These are phyloP conservation scores for Corrigiola litoralis DNA, from an alignment of 179 eudicot species.

Conservation along the genomic window DNA sequence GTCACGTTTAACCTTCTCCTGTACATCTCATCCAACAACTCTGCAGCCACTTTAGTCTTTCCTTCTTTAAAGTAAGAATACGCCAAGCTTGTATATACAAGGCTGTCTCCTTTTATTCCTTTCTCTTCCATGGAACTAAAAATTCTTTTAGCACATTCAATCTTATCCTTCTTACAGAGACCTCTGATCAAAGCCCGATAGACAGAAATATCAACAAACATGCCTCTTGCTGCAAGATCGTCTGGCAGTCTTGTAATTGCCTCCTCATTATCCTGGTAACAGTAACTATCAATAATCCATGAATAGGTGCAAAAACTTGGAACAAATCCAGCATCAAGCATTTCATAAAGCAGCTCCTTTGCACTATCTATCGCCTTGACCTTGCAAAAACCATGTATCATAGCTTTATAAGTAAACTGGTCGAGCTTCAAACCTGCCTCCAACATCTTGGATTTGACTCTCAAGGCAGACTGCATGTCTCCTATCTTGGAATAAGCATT, in stretches of 20 bases:
- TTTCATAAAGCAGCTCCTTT: slow-evolving; percentile 35
- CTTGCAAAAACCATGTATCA: slow-evolving; percentile 57
- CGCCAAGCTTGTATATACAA: slow-evolving; percentile 62
- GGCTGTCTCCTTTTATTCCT: slow-evolving; percentile 75
- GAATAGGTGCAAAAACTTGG: slow-evolving; percentile 39
- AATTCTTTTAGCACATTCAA: slow-evolving; percentile 55
- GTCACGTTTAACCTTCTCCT: slow-evolving; percentile 61
- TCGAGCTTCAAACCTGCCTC: slow-evolving; percentile 36
- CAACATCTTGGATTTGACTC: slow-evolving; percentile 48
- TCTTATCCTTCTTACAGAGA: slow-evolving; percentile 66
- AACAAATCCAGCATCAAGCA: slow-evolving; percentile 35
- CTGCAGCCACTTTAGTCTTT: slow-evolving; percentile 34
- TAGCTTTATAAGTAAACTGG: slow-evolving; percentile 46
- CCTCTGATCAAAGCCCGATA: slow-evolving; percentile 75
- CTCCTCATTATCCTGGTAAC: slow-evolving; percentile 38
- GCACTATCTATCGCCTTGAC: slow-evolving; percentile 30
- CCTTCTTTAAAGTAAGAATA: slow-evolving; percentile 61
- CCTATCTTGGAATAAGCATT: slow-evolving; percentile 52
- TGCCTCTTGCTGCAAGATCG: slow-evolving; percentile 53
- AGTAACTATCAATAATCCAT: slow-evolving; percentile 44
- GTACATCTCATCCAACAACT: slow-evolving; percentile 75
- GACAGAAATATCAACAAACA: slow-evolving; percentile 53
- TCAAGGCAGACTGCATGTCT: slow-evolving; percentile 40
- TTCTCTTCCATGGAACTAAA: slow-evolving; percentile 51
- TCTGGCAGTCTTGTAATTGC: slow-evolving; percentile 43